Evolutionary conservation across 257 asterid species (phyloP), one percentile per base, ranked within the genome.

Genomic region (Nicotiana knightiana): DNA sequence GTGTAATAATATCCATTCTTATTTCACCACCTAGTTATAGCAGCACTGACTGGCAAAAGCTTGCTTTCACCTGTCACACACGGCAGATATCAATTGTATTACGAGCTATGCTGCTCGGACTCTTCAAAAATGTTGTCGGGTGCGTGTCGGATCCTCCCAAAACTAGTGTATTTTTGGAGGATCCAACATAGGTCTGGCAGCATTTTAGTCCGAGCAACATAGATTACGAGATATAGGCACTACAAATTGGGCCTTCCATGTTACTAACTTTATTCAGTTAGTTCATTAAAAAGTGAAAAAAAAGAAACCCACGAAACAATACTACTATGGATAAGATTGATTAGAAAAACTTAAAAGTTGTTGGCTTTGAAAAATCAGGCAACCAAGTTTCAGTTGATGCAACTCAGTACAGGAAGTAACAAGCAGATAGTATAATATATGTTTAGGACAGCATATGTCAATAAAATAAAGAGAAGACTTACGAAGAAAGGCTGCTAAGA

Each of bases 401-500:
- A 63, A 63, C 39, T 64, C n/a, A 64, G 70, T 64, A 64, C 39
- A 30, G n/a, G 70, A 64, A 28, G 43, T 28, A 64, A 5, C 39
- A 64, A 64, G 70, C 70, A 61, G 71, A 65, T 13, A 15, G 2
- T 15, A 1, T 13, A 13, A 2, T 71, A 24, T 24, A 73, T 17
- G 4, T 15, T 1, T 13, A 48, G 62, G 24, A 73, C 24, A 53
- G 6, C 62, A 75, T 28, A 51, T 0, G 1, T 7, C 15, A 71
- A 7, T 43, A 13, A 24, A 24, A 46, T 6, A 48, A 58, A 0
- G 15, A 13, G 33, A 5, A 37, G 28, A 37, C 82, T 79, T 79
- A 79, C 82, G 2, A 26, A 17, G 71, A 32, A 79, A 28, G 39
- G 73, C 9, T 37, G 82, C 75, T 79, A 79, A 39, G 94, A 85